Percentiles rank a stretch among this genome's conserved stretches.
phyloP scores from a whole-genome alignment of 345 rosid species.

The Moringa oleifera region DNA sequence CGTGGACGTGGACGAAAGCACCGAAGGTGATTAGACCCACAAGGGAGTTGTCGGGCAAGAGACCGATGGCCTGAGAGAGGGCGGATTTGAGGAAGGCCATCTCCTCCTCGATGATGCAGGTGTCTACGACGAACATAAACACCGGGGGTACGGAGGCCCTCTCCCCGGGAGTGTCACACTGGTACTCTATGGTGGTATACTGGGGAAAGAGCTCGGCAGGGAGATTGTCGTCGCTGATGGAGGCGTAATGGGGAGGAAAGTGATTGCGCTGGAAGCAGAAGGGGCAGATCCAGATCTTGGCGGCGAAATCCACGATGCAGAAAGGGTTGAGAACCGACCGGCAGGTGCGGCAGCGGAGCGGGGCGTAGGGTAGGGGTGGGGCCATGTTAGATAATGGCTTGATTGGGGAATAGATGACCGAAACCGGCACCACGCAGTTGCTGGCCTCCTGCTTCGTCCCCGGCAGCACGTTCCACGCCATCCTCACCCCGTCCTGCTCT shows the following conservation, averaged over 20 bases:
- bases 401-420: constrained; percentile 79
- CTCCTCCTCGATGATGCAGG: constrained; percentile 86
- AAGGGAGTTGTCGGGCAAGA: constrained; percentile 64
- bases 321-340: constrained; percentile 84
- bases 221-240: constrained; percentile 71
- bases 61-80: constrained; percentile 69
- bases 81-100: constrained; percentile 71
- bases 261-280: constrained; percentile 88
- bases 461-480: constrained; percentile 91
- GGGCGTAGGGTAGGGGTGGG: constrained; percentile 63
- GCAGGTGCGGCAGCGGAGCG: constrained; percentile 91
- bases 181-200: constrained; percentile 81
- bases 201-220: constrained; percentile 93
- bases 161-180: constrained; percentile 28
- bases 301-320: constrained; percentile 72
- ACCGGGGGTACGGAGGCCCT: constrained; percentile 49
- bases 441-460: constrained; percentile 59
- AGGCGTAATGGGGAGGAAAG: constrained; percentile 70
- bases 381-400: constrained; percentile 55
- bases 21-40: constrained; percentile 85
- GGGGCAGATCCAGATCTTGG: constrained; percentile 90
- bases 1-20: constrained; percentile 71
- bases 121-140: constrained; percentile 75
- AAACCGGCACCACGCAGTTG: constrained; percentile 74
- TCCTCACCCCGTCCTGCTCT: constrained; percentile 68